Conservation (phyloP, 441 rosid genomes). For the Euphorbia schlechtendalii region DNA sequence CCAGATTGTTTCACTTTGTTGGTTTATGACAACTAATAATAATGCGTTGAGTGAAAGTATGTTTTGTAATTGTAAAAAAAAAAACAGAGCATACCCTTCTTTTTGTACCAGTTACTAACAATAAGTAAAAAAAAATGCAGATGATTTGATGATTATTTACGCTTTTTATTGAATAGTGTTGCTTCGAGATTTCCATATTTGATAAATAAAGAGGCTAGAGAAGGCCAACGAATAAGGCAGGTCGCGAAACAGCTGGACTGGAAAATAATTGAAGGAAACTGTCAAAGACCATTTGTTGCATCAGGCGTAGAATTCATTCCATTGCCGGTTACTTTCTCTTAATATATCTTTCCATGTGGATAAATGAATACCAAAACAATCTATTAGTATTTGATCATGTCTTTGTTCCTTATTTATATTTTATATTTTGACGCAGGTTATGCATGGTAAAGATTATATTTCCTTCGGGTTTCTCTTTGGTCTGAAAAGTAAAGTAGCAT, state of each 20-base stretch:
- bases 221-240: conserved; percentile 85
- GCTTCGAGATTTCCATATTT: conserved; percentile 71
- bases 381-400: background rate
- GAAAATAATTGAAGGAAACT: conserved; percentile 71
- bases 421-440: background rate
- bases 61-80: no score
- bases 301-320: conserved; percentile 69
- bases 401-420: background rate
- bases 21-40: no score
- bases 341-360: conserved; percentile 8
- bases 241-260: conserved; percentile 77
- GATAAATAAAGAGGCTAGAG: conserved; percentile 58
- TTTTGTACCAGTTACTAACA: no score
- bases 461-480: conserved; percentile 91
- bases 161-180: conserved; percentile 13
- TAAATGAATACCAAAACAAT: no score
- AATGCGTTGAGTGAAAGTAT: no score
- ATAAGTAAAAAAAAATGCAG: no score
- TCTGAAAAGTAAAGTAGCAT: conserved; percentile 65
- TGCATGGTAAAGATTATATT: conserved; percentile 79
- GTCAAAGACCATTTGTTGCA: conserved; percentile 71
- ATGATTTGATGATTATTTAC: background rate
- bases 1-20: no score
- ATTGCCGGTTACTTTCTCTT: conserved; percentile 58
- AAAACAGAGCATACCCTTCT: no score